Conservation (phyloP, 2,329 filamentous ascomycete species). For the Claviceps fusiformis region DNA sequence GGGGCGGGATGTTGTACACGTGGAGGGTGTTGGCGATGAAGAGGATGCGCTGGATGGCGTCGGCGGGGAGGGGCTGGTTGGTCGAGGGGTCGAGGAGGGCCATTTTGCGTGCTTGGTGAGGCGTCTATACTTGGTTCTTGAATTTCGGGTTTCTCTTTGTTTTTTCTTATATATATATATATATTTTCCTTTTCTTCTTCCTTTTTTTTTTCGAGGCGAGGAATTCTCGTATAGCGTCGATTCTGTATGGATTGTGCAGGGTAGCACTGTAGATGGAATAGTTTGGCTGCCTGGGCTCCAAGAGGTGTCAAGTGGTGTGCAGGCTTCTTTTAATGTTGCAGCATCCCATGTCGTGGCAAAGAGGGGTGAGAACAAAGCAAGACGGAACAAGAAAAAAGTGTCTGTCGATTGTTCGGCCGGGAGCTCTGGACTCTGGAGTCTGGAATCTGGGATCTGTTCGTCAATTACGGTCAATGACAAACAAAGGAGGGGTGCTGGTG, state of each 20-base stretch:
- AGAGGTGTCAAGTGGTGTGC: neutral
- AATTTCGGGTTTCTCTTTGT: no score
- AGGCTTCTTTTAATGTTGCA: neutral
- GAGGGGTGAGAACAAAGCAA: neutral
- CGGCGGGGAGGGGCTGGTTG: conserved; percentile 50
- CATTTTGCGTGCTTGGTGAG: conserved; percentile 28
- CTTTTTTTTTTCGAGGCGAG: no score
- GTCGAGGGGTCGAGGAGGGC: conserved; percentile 58
- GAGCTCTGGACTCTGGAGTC: no score
- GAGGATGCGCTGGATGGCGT: conserved; percentile 75
- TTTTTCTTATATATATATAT: no score
- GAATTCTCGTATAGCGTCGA: neutral
- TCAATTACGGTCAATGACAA: no score
- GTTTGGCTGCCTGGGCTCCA: no score
- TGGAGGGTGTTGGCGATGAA: conserved; percentile 64
- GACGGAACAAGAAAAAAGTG: neutral
- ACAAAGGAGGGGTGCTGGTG: no score
- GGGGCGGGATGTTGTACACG: conserved; percentile 76
- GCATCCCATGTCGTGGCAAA: neutral
- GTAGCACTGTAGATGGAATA: no score
- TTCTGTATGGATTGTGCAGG: neutral
- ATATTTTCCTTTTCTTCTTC: no score
- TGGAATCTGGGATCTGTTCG: no score
- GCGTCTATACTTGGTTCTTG: no score
- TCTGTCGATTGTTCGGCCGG: neutral